Percentiles rank a stretch among this genome's conserved stretches.
phyloP scores from a whole-genome alignment of 805 yeast species.

The Ogataea pilisensis region DNA sequence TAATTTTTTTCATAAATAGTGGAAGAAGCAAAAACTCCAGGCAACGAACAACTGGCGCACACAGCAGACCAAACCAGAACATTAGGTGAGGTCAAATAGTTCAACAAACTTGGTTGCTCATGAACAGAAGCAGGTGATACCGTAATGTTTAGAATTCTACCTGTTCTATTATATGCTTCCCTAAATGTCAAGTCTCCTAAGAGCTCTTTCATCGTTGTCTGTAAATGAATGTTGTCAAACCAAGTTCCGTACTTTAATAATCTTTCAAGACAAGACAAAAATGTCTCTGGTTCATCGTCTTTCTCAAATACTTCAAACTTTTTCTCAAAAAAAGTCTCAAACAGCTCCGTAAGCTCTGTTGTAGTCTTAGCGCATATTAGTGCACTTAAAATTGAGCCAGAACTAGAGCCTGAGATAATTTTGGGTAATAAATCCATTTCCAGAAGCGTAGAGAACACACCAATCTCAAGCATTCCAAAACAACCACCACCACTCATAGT shows the following conservation, averaged over 20 bases:
- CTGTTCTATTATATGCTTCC: constrained; percentile 92
- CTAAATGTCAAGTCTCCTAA: constrained; percentile 89
- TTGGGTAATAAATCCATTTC: constrained; percentile 77
- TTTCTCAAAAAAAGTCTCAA: constrained; percentile 58
- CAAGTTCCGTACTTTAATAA: constrained; percentile 85
- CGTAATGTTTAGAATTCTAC: constrained; percentile 87
- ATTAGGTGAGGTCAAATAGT: constrained; percentile 76
- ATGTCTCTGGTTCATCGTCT: constrained; percentile 47
- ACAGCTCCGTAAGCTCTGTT: constrained; percentile 57
- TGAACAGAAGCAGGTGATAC: constrained; percentile 89
- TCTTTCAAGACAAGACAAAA: constrained; percentile 49
- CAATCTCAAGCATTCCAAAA: constrained; percentile 88
- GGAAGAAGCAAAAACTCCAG: constrained; percentile 85
- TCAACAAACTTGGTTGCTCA: constrained; percentile 84
- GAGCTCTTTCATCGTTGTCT: constrained; percentile 68
- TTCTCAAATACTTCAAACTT: constrained; percentile 49
- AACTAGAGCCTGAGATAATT: constrained; percentile 89
- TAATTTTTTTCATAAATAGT: constrained; percentile 81
- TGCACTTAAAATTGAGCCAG: constrained; percentile 93
- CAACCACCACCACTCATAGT: constrained; percentile 97
- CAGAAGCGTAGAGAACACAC: constrained; percentile 76
- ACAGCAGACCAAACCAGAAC: constrained; percentile 85
- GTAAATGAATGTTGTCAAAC: constrained; percentile 72
- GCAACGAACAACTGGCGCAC: constrained; percentile 91
- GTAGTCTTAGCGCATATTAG: constrained; percentile 77